These are phyloP conservation scores for Sarocladiaceae sp. DNA, from an alignment of 2,329 filamentous ascomycete species.

Conservation along the genomic window DNA sequence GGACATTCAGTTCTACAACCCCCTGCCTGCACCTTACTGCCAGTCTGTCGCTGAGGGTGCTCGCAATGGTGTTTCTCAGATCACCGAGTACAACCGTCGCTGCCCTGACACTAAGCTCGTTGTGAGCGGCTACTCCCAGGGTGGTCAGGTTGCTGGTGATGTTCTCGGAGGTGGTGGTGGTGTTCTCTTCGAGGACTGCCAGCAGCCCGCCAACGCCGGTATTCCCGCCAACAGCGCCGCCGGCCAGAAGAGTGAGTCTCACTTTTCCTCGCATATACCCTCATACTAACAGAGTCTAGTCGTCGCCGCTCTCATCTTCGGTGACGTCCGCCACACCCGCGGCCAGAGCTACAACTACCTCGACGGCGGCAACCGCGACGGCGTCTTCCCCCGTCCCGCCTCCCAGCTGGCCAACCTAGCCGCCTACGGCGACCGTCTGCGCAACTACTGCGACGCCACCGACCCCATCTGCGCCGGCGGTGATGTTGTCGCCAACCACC, in stretches of 20 bases:
- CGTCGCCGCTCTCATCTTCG: conserved; percentile 28
- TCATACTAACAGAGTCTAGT: conserved; percentile 15
- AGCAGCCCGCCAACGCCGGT: conserved; percentile 18
- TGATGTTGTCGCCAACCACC: conserved; percentile 25
- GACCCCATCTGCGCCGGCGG: conserved; percentile 37
- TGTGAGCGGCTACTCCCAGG: conserved; percentile 37
- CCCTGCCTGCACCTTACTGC: conserved; percentile 27
- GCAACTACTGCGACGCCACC: conserved; percentile 29
- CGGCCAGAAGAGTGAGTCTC: conserved; percentile 28
- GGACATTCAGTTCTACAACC: conserved; percentile 11
- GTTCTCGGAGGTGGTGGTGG: conserved; percentile 30
- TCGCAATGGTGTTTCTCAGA: conserved; percentile 29
- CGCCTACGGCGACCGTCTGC: conserved; percentile 21
- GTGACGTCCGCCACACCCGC: conserved; percentile 29
- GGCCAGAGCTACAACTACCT: conserved; percentile 29
- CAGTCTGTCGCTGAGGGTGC: conserved; percentile 30
- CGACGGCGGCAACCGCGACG: conserved; percentile 19
- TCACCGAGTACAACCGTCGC: conserved; percentile 32
- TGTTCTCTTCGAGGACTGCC: conserved; percentile 26
- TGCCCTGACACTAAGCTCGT: conserved; percentile 37
- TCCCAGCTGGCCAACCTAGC: conserved; percentile 23
- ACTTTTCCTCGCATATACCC: no score
- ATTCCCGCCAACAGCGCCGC: conserved; percentile 22
- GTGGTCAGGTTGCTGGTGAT: conserved; percentile 32
- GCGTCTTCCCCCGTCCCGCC: conserved; percentile 25